Conservation (phyloP, 2,329 filamentous ascomycete genomes). For the Lomentospora prolificans region DNA sequence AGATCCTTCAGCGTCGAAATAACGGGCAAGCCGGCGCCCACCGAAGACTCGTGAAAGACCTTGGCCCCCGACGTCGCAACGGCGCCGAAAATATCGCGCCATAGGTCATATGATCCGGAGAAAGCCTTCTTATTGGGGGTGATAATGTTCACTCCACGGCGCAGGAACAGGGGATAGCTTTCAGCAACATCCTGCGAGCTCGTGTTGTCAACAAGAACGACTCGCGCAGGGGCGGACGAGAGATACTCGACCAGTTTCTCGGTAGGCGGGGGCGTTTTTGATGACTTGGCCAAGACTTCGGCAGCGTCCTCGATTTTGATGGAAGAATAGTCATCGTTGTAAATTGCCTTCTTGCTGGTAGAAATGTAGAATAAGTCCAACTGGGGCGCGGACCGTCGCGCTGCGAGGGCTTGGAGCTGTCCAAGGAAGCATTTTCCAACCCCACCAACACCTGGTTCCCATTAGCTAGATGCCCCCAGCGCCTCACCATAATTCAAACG, state of each 20-base stretch:
- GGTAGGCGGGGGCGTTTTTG: slow-evolving; percentile 55
- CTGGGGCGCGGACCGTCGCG: slow-evolving; percentile 56
- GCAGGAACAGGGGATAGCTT: slow-evolving; percentile 71
- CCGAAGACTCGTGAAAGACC: slow-evolving; percentile 90
- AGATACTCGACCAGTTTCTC: slow-evolving; percentile 70
- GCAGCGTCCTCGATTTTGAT: slow-evolving; percentile 51
- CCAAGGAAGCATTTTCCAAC: slow-evolving; percentile 85
- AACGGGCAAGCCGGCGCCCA: slow-evolving; percentile 86
- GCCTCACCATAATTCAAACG: background rate
- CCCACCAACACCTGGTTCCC: slow-evolving; percentile 66
- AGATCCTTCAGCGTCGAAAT: slow-evolving; percentile 90
- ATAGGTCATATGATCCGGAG: slow-evolving; percentile 68
- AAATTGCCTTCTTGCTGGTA: slow-evolving; percentile 74
- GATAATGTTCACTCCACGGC: slow-evolving; percentile 77
- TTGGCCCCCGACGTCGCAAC: slow-evolving; percentile 63
- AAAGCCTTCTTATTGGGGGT: slow-evolving; percentile 99
- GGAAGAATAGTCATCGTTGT: slow-evolving; percentile 61
- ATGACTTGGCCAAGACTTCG: slow-evolving; percentile 53
- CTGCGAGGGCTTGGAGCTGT: slow-evolving; percentile 62
- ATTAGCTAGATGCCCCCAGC: slow-evolving; percentile 2
- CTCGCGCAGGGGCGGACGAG: slow-evolving; percentile 63
- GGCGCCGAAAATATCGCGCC: slow-evolving; percentile 76
- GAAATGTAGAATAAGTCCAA: slow-evolving; percentile 77
- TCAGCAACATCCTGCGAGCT: slow-evolving; percentile 79
- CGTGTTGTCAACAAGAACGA: slow-evolving; percentile 90